A percentile compares a stretch with the other conserved stretches of the same genome.
phyloP scores from a whole-genome alignment of 1,284 basidiomycete genomes.

The Heterobasidion occidentale region DNA sequence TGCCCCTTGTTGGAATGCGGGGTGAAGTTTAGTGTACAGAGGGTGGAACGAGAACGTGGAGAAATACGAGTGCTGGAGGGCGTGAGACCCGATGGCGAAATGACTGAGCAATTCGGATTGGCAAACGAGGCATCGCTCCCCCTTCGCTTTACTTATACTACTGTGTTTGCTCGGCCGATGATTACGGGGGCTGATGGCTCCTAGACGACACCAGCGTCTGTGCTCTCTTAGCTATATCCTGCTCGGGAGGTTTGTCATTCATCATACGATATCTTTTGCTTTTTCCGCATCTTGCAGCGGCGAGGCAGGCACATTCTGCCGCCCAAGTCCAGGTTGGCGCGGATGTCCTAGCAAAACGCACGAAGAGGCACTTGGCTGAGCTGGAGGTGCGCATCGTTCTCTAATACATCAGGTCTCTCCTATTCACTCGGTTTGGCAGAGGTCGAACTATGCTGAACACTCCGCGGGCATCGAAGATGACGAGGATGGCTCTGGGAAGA shows the following conservation, averaged over 20 bases:
- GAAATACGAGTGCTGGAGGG: background rate
- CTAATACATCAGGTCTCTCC: background rate
- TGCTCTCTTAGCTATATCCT: background rate
- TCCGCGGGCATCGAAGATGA: slow-evolving; percentile 29
- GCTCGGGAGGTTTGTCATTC: background rate
- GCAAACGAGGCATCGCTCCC: too few relatives aligned
- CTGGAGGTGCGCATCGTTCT: slow-evolving; percentile 55
- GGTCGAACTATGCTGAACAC: slow-evolving; percentile 71
- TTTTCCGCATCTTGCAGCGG: slow-evolving; percentile 20
- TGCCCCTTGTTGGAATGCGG: background rate
- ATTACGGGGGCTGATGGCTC: slow-evolving; percentile 10
- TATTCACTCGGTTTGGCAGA: slow-evolving; percentile 28
- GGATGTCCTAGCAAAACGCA: slow-evolving; percentile 67
- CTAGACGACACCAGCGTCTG: slow-evolving; percentile 10
- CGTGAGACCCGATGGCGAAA: slow-evolving; percentile 13
- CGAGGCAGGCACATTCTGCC: slow-evolving; percentile 30
- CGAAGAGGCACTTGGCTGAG: slow-evolving; percentile 69
- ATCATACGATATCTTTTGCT: background rate
- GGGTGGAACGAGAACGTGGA: background rate
- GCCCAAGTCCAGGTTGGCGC: slow-evolving; percentile 31
- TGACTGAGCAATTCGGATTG: too few relatives aligned
- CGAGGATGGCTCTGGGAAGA: slow-evolving; percentile 23
- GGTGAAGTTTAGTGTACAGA: background rate
- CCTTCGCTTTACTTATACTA: slow-evolving; percentile 1
- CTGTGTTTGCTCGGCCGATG: slow-evolving; percentile 1